Percentiles rank a stretch among this genome's conserved stretches.
phyloP scores from a whole-genome alignment of 2,329 filamentous ascomycete species.

The Neophaeococcomyces aloes region DNA sequence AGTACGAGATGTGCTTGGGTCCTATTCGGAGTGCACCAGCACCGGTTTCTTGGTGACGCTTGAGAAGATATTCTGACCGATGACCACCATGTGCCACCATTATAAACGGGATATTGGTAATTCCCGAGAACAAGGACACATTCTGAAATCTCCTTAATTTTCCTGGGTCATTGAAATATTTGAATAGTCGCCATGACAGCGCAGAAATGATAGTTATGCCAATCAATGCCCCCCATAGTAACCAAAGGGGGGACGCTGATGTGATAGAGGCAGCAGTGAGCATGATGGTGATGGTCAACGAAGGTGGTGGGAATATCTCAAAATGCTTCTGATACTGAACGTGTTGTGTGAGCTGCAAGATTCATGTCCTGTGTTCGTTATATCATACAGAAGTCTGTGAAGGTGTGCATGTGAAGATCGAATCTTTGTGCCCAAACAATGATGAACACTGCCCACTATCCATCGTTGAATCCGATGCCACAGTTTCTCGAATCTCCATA shows the following conservation, averaged over 20 bases:
- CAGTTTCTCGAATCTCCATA: background rate
- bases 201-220: background rate
- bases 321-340: background rate
- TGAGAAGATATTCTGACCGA: conserved; percentile 13
- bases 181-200: conserved; percentile 15
- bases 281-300: background rate
- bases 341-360: background rate
- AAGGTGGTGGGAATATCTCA: background rate
- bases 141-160: conserved; percentile 40
- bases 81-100: conserved; percentile 20
- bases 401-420: background rate
- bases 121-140: conserved; percentile 34
- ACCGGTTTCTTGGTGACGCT: conserved; percentile 4
- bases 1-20: background rate
- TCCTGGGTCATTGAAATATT: conserved; percentile 39
- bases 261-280: too few species aligned
- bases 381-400: background rate
- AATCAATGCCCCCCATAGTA: background rate
- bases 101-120: conserved; percentile 35
- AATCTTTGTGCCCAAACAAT: background rate
- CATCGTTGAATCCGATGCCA: background rate
- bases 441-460: background rate
- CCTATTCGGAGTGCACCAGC: conserved; percentile 6
- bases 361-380: background rate
- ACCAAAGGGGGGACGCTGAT: background rate